These are phyloP conservation scores for Papiliotrema nemorosa DNA, from an alignment of 1,284 basidiomycete species.

Conservation along the genomic window DNA sequence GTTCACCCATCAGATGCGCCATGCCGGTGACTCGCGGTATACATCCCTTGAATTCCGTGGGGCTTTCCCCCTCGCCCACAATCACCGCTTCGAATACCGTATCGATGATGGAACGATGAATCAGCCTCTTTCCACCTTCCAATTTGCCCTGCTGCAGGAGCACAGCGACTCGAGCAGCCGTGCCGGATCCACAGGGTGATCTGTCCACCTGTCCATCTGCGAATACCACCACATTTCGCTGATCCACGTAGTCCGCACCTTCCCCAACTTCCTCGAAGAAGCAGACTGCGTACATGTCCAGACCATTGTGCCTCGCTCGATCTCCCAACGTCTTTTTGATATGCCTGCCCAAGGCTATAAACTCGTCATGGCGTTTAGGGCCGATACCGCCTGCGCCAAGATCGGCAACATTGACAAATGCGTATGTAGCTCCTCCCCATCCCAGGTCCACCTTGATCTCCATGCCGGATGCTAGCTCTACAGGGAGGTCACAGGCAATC, in stretches of 20 bases:
- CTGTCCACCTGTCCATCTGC: constrained; percentile 53
- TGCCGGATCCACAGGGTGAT: constrained; percentile 52
- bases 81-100: constrained; percentile 11
- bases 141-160: constrained; percentile 44
- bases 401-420: constrained; percentile 43
- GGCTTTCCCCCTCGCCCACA: neutral
- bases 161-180: constrained; percentile 51
- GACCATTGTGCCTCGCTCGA: constrained; percentile 20
- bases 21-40: constrained; percentile 12
- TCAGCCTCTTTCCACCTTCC: neutral
- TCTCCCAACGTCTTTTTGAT: constrained; percentile 38
- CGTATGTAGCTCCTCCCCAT: constrained; percentile 54
- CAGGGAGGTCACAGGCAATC: constrained; percentile 1
- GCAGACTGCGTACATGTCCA: constrained; percentile 4
- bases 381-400: constrained; percentile 42
- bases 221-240: constrained; percentile 38
- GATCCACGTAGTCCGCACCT: neutral
- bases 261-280: constrained; percentile 1
- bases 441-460: constrained; percentile 46
- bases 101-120: constrained; percentile 14
- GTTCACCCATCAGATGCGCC: constrained; percentile 12
- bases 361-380: constrained; percentile 29
- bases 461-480: neutral
- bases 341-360: constrained; percentile 32
- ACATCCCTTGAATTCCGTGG: constrained; percentile 8